Base-by-base conservation (phyloP, 495 filamentous ascomycete species). In the Penicillium subrubescens region DNA sequence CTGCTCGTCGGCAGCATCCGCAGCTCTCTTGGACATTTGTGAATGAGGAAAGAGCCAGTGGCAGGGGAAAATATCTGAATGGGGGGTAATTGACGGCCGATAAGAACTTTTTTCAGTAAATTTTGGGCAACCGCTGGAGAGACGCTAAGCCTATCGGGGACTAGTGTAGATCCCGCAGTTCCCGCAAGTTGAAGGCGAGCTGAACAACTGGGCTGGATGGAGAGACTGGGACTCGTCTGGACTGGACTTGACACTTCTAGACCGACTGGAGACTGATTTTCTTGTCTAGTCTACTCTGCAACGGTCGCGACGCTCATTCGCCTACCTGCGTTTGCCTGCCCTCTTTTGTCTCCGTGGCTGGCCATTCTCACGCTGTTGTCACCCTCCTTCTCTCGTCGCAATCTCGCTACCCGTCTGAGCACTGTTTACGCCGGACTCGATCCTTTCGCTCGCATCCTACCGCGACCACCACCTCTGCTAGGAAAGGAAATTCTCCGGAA, bases 21-120 rank as follows among this genome's bases (percentile, higher is more conserved):
- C 87, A 27, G 84, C 75, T 73, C 90, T 84, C 78, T 92, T 93
- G 11, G 87, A 88, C 90, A 93, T 93, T 93, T 60, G 60, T 84
- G 69, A 57, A 37, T 41, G 59, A 59, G 31, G 15, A 19, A 62
- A 59, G 27, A 52, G 54, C 46, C 29, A 34, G 1, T 56, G 44
- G n/a, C 46, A 56, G 44, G 35, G 46, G 62, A 62, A 53, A 67
- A 63, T 58, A 52, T 53, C 50, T 46, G 39, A 61, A 60, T 29
- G 25, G 33, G 43, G 51, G 50, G 52, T 59, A 64, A 59, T 35
- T 41, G 57, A 59, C 52, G 61, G 55, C 61, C 67, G 73, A 76
- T 74, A 74, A 77, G 76, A 76, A 78, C 65, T 71, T 77, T 77
- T 73, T 73, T 68, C 64, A 59, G 63, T 65, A 69, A 69, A 64